A percentile compares a stretch with the other conserved stretches of the same genome.
Conservation (phyloP, 192 early-diverging fungal species). For the Mortierella hygrophila region DNA sequence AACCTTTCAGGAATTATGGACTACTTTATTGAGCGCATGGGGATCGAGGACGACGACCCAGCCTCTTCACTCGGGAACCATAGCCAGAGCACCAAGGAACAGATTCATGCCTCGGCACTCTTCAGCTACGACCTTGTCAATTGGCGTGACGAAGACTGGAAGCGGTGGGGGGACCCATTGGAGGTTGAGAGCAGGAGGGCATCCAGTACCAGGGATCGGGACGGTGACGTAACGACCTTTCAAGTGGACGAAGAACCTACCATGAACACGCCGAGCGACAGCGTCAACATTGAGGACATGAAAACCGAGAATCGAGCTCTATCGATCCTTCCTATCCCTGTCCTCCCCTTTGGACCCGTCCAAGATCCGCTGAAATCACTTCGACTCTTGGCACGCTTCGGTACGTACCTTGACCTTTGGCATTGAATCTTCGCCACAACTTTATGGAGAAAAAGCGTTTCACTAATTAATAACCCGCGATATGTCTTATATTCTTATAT, state of each 20-base stretch:
- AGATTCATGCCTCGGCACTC: constrained; percentile 46
- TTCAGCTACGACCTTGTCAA: constrained; percentile 67
- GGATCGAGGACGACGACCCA: constrained; percentile 42
- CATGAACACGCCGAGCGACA: constrained; percentile 7
- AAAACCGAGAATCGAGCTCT: constrained; percentile 19
- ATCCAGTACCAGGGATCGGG: neutral
- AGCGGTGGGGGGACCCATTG: constrained; percentile 37
- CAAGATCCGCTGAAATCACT: constrained; percentile 68
- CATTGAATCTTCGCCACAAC: no score
- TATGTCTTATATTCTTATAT: neutral
- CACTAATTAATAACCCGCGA: no score
- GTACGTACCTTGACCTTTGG: constrained; percentile 12
- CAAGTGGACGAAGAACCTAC: constrained; percentile 10
- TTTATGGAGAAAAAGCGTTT: neutral
- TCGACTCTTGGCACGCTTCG: constrained; percentile 60
- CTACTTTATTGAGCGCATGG: constrained; percentile 57
- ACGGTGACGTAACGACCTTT: constrained; percentile 21
- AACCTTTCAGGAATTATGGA: constrained; percentile 53
- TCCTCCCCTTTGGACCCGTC: constrained; percentile 64
- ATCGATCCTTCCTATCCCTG: constrained; percentile 24
- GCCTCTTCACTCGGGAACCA: constrained; percentile 5
- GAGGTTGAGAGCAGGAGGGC: constrained; percentile 5
- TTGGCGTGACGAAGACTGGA: constrained; percentile 70
- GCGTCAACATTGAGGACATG: constrained; percentile 38
- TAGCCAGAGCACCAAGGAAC: constrained; percentile 13